Base-by-base conservation (phyloP, 2,329 filamentous ascomycete genomes). In the Cladosporium colombiae region DNA sequence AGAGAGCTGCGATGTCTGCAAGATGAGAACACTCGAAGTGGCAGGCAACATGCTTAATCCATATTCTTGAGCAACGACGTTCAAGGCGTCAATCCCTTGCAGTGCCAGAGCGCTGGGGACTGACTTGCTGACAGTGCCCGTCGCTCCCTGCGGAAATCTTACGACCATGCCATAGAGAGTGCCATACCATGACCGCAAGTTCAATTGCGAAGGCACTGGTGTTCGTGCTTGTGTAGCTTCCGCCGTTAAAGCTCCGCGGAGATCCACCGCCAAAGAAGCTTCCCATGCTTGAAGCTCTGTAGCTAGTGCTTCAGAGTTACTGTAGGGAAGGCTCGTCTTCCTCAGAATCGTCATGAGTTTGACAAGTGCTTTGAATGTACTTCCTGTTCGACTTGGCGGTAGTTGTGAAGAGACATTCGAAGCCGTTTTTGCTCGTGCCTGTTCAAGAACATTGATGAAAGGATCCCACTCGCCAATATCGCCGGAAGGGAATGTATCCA, bases 381-480 rank as follows among this genome's bases (percentile, higher is more conserved):
- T 44, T n/a, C 40, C 40, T 10, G 40, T 44, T 21, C 55, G 29
- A 6, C 55, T 57, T 6, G 55, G 29, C 5, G 55, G 55, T 16
- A 33, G 29, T 25, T 57, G 55, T 27, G 55, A 13, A 5, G 11
- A 27, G 3, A 3, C 11, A 5, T n/a, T 44, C 7, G 40, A 44
- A 11, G 40, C 49, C 16, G 11, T 25, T 3, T n/a, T 5, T 23
- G n/a, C n/a, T n/a, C n/a, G n/a, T n/a, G n/a, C n/a, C n/a, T n/a
- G n/a, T n/a, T n/a, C n/a, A n/a, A n/a, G n/a, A n/a, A n/a, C n/a
- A n/a, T 57, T 40, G 33, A 57, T 37, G 21, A 57, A 57, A 5
- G 55, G 55, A 27, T 57, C 55, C 55, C 55, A 57, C 27, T 57
- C 55, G 33, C 55, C 55, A 4, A 57, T n/a, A 21, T 57, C 31